These are phyloP conservation scores for Leccinum pellstonianum DNA, from an alignment of 768 basidiomycete genomes.

Conservation along the genomic window DNA sequence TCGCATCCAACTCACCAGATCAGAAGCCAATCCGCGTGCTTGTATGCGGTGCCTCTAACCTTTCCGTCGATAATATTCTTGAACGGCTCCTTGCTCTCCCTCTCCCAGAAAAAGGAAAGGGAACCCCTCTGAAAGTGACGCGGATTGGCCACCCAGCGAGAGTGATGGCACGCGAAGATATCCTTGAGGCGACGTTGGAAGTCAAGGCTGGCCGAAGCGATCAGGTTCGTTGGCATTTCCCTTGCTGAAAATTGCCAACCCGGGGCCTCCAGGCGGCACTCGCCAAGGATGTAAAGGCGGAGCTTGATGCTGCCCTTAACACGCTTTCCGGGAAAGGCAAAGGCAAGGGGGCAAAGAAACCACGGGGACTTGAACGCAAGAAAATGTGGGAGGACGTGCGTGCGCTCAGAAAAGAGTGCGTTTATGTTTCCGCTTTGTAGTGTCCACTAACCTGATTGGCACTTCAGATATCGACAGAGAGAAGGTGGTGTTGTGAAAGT, in stretches of 20 bases:
- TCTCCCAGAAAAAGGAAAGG: constrained; percentile 44
- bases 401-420: constrained; percentile 87
- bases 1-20: constrained; percentile 47
- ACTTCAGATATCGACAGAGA: constrained; percentile 76
- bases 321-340: constrained; percentile 73
- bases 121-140: constrained; percentile 55
- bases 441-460: neutral
- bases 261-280: constrained; percentile 58
- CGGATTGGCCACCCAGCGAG: constrained; percentile 96
- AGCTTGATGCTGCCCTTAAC: constrained; percentile 69
- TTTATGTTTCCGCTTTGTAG: neutral
- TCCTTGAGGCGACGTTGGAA: constrained; percentile 70
- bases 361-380: constrained; percentile 69
- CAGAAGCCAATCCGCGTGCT: constrained; percentile 63
- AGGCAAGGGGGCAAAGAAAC: constrained; percentile 68
- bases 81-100: constrained; percentile 75
- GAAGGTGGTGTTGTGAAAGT: constrained; percentile 82
- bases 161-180: constrained; percentile 69
- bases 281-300: constrained; percentile 85
- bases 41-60: constrained; percentile 91
- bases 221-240: constrained; percentile 41
- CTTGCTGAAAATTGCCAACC: neutral
- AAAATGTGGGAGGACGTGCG: constrained; percentile 88
- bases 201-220: constrained; percentile 72
- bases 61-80: constrained; percentile 95